Evolutionary conservation across 768 basidiomycete genomes (phyloP).

Genomic region (Psilocybe cyanescens): DNA sequence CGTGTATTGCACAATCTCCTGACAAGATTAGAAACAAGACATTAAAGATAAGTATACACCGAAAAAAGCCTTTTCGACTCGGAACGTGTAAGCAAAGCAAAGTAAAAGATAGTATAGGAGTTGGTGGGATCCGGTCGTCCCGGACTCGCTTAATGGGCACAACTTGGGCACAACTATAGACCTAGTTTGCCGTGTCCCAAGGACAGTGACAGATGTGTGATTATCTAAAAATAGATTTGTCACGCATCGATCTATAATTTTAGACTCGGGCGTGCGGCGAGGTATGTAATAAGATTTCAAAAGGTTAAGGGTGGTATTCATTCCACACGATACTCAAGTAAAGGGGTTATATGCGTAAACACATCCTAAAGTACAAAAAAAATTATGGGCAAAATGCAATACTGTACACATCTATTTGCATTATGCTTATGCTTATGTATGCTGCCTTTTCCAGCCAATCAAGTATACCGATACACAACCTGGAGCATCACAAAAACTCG

Average conservation of each 20-base stretch:
- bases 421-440: too few species aligned
- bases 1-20: background rate
- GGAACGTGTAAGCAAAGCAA: background rate
- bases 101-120: background rate
- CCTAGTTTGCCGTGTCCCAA: background rate
- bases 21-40: background rate
- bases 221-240: constrained; percentile 15
- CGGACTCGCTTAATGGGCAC: constrained; percentile 4
- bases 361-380: too few species aligned
- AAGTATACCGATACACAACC: too few species aligned
- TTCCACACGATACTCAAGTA: too few species aligned
- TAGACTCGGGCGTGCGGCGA: background rate
- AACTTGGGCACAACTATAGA: background rate
- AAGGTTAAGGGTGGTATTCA: too few species aligned
- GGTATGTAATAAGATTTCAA: background rate
- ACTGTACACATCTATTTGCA: too few species aligned
- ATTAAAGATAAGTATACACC: background rate
- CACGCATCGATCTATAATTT: constrained; percentile 3
- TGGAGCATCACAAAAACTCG: too few species aligned
- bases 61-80: background rate
- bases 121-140: constrained; percentile 3
- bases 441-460: too few species aligned
- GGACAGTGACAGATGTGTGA: background rate
- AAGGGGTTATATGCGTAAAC: too few species aligned
- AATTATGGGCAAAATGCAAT: too few species aligned